Percentiles rank a stretch among this genome's conserved stretches.
Evolutionary conservation across 768 basidiomycete species (phyloP).

Genomic region (Clitopilus hobsonii): DNA sequence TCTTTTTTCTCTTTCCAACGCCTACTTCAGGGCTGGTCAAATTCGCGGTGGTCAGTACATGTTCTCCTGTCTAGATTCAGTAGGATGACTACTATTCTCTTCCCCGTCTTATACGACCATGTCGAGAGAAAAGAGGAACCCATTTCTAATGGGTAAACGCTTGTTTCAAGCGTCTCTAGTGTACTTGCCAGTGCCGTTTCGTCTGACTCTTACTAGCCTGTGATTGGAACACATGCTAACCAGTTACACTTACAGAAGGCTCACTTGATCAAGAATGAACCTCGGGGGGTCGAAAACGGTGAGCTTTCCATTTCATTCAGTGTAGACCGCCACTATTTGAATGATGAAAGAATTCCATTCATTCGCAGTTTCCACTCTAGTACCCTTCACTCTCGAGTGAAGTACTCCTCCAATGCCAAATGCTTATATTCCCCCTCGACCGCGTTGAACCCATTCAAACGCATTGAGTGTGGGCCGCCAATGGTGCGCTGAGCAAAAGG

Average conservation of each 20-base stretch:
- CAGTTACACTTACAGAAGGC: not conserved
- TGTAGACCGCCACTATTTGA: slow-evolving; percentile 12
- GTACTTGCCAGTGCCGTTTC: slow-evolving; percentile 89
- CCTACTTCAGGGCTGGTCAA: slow-evolving; percentile 38
- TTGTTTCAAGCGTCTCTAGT: slow-evolving; percentile 50
- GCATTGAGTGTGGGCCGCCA: slow-evolving; percentile 61
- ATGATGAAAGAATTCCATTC: slow-evolving; percentile 59
- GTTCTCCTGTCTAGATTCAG: slow-evolving; percentile 7
- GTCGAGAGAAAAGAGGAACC: slow-evolving; percentile 74
- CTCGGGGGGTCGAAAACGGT: not conserved
- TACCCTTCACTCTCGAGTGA: slow-evolving; percentile 44
- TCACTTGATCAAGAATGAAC: slow-evolving; percentile 9
- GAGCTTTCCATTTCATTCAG: slow-evolving; percentile 1
- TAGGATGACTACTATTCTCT: slow-evolving; percentile 75
- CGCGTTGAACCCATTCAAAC: slow-evolving; percentile 70
- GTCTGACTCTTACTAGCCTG: slow-evolving; percentile 49
- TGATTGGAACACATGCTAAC: slow-evolving; percentile 4
- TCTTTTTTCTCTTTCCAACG: slow-evolving; percentile 26
- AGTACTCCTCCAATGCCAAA: slow-evolving; percentile 74
- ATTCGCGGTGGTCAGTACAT: not conserved
- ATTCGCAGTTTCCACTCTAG: slow-evolving; percentile 90
- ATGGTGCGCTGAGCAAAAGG: slow-evolving; percentile 69
- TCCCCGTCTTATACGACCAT: slow-evolving; percentile 91
- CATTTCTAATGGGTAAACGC: slow-evolving; percentile 73
- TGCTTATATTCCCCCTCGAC: slow-evolving; percentile 67